phyloP scores from a whole-genome alignment of 208 protist species.

The Leishmania guyanensis region DNA sequence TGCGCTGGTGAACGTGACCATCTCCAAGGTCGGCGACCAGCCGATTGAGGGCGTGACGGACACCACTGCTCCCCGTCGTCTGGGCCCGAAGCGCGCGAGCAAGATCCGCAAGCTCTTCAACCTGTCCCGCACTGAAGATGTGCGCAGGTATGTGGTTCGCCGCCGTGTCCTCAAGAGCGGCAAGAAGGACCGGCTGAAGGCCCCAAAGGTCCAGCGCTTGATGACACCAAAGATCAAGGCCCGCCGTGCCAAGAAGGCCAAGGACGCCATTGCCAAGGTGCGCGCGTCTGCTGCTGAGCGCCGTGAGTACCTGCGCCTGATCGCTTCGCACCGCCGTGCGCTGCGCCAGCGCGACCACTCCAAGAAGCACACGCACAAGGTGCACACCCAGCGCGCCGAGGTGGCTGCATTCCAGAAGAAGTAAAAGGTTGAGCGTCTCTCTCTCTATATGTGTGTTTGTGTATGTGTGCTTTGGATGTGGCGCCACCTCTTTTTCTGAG shows the following conservation, averaged over 20 bases:
- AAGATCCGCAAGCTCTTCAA: constrained; percentile 99
- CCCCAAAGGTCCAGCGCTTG: constrained; percentile 99
- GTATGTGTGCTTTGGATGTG: not conserved
- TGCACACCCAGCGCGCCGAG: constrained; percentile 65
- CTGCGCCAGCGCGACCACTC: constrained; percentile 77
- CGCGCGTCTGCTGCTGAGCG: constrained; percentile 75
- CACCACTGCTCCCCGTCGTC: constrained; percentile 91
- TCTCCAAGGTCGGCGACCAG: constrained; percentile 96
- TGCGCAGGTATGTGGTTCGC: constrained; percentile 98
- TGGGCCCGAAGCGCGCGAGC: constrained; percentile 99
- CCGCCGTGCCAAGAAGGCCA: constrained; percentile 83
- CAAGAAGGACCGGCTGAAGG: constrained; percentile 97
- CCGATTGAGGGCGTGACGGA: constrained; percentile 98
- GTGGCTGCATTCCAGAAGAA: constrained; percentile 67
- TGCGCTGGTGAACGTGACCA: constrained; percentile 96
- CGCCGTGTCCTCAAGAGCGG: constrained; percentile 94
- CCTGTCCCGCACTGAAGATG: constrained; percentile 96
- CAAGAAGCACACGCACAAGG: constrained; percentile 65
- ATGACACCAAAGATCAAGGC: constrained; percentile 93
- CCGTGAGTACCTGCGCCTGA: constrained; percentile 49
- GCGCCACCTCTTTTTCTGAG: not conserved
- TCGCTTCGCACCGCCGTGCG: constrained; percentile 60
- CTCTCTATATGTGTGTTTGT: not conserved
- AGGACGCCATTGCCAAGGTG: constrained; percentile 65
- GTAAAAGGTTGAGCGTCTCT: constrained; percentile 6